Base-by-base conservation (phyloP, 768 basidiomycete species). In the Russula compacta region DNA sequence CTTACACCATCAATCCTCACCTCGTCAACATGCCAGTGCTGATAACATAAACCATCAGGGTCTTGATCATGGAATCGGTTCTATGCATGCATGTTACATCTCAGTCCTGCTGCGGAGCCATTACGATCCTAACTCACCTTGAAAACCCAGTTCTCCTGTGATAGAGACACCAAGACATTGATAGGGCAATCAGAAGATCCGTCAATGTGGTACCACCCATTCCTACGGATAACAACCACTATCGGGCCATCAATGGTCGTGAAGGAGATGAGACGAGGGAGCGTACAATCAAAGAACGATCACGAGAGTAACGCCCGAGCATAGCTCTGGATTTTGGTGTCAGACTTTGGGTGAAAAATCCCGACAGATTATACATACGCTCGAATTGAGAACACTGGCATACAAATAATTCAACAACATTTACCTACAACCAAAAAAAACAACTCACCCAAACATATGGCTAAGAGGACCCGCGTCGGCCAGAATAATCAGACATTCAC, bases 171-270 rank as follows among this genome's bases (percentile, higher is more conserved):
- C 77, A 80, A 65, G 78, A 79, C 56, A 82, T 73, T 11, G 78
- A 71, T 50, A 71, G 60, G 3, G 80, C 81, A 50, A 81, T 80
- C 59, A 80, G 71, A 59, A 79, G 71, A 64, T 81, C 80, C 8
- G 79, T 75, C 15, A 75, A 75, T n/a, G 78, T 77, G 33, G 78
- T 77, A 56, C 77, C 74, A 39, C 78, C 76, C 8, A 72, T 32
- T 1, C 79, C 81, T 29, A 74, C 64, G 64, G 75, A 77, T 8
- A 79, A 78, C 14, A 82, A 74, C 81, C 80, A 81, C 80, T 76
- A 56, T 39, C 8, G 12, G 15, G 14, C 21, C 17, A 19, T 52
- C 10, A 56, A 44, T 17, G n/a, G 11, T 12, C 12, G 9, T 32
- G 21, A 36, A 56, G 33, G 35, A 36, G 15, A 32, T 29, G 14